Base-by-base conservation (phyloP, 192 early-diverging fungal species). In the Entrophospora sp. region DNA sequence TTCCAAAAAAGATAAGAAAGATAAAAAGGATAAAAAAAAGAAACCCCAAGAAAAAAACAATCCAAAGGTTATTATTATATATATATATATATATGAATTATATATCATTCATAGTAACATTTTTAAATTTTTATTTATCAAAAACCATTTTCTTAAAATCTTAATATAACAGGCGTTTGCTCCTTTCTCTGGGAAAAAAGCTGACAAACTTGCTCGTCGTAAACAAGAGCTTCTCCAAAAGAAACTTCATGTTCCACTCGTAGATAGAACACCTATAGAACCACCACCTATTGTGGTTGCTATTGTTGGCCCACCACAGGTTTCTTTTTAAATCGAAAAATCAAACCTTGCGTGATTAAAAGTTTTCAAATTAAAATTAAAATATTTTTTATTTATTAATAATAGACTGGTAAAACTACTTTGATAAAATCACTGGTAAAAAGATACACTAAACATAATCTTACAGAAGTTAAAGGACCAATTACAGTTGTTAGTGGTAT, bases 341-440 rank as follows among this genome's bases (percentile, higher is more conserved):
- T 30, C 30, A 12, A 36, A 18, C 14, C 14, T 14, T 40, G 3
- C 5, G 16, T 28, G 22, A 13, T 32, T 20, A 34, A n/a, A 5
- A 31, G 8, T 35, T 34, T 6, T 36, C 12, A 14, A 18, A 35
- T 22, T 34, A 6, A 18, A 56, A 4, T 34, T 18, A 36, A 34
- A 8, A 1, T 12, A 34, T 31, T 40, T 22, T 4, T 43, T 10
- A 24, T 38, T 10, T 18, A 3, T 9, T 27, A 3, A 49, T n/a
- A 53, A 45, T 66, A 92, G 89, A 85, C 83, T 51, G 96, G 96
- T 65, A 99, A 99, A 73, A 91, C 94, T 14, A 99, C 96, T n/a
- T 73, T 97, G 64, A 96, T 99, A 73, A 89, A 88, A 53, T 96
- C 94, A 9, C 85, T 99, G 22, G 91, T 99, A 31, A 94, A 95